phyloP scores from a whole-genome alignment of 169 alveolate genomes.

The Ichthyophthirius multifiliis region DNA sequence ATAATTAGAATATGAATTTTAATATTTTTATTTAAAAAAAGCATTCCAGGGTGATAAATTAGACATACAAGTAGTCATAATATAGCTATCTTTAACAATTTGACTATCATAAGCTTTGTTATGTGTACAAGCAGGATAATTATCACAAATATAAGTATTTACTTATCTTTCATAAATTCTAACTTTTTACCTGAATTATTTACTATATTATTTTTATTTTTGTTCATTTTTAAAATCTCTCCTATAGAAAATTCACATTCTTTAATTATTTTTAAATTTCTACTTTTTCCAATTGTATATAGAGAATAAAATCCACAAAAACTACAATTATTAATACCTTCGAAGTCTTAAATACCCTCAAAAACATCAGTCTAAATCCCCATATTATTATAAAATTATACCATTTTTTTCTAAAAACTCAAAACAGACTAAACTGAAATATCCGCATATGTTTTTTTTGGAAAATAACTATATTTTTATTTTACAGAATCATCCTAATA shows the following conservation, averaged over 20 bases:
- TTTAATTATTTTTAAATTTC: neutral
- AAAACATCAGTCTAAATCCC: too few species aligned
- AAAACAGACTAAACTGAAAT: too few species aligned
- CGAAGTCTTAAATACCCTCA: too few species aligned
- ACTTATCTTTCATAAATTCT: neutral
- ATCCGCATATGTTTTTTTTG: neutral
- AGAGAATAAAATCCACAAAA: neutral
- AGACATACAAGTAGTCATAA: neutral
- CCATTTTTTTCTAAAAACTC: too few species aligned
- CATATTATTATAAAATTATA: too few species aligned
- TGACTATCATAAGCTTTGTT: neutral
- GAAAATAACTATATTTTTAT: neutral
- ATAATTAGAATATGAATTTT: neutral
- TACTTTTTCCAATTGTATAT: neutral
- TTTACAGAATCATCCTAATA: neutral
- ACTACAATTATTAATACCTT: too few species aligned
- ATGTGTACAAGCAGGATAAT: neutral
- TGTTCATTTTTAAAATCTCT: too few species aligned
- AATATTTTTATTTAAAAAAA: neutral
- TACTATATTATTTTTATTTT: neutral
- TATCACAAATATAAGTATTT: neutral
- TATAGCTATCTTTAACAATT: neutral
- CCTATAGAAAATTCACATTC: neutral
- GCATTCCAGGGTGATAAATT: neutral
- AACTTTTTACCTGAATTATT: neutral